Base-by-base conservation (phyloP, 306 rosid genomes). In the Gastrolobium villosum region DNA sequence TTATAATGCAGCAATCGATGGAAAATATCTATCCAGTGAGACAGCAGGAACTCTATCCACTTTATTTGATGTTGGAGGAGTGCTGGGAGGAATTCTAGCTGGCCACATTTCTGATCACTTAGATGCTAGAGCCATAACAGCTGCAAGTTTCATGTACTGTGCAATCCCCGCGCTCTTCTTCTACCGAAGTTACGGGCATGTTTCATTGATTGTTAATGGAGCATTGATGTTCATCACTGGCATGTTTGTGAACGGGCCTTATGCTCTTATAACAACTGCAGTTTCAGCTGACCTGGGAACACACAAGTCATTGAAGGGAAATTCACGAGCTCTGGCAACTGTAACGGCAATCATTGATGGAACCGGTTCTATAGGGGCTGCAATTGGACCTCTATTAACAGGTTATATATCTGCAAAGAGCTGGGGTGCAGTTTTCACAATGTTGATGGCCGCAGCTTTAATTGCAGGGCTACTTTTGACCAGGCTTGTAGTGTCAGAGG, bases 251-350 rank as follows among this genome's bases (percentile, higher is more conserved):
- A 96, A 96, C 1, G 99, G 98, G 4, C 99, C 99, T 7, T 96
- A 96, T 49, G 99, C 99, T 63, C 97, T 96, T 9, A 96, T 96
- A 77, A 96, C 99, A 75, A 96, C 99, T 0, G 99, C 99, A 0
- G 99, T 96, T 79, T 96, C 99, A 1, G 93, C 99, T 3, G 99
- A 96, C 82, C 90, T 96, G 76, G 99, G 99, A 80, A 96, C 99
- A 34, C 99, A 96, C 40, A 90, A 90, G 65, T 96, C 99, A 3
- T 46, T 96, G 84, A 70, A 72, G 54, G 98, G 98, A 45, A 93
- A 90, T 55, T 96, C 99, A 0, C 84, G 99, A 40, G 99, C 99
- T 55, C 83, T 96, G 10, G 99, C 99, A 5, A 96, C 99, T 0
- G 99, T 96, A 56, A 93, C 99, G 0, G 98, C 98, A 3, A 96